Base-by-base conservation (phyloP, 139 green algal species). In the Picochlorum sp. region DNA sequence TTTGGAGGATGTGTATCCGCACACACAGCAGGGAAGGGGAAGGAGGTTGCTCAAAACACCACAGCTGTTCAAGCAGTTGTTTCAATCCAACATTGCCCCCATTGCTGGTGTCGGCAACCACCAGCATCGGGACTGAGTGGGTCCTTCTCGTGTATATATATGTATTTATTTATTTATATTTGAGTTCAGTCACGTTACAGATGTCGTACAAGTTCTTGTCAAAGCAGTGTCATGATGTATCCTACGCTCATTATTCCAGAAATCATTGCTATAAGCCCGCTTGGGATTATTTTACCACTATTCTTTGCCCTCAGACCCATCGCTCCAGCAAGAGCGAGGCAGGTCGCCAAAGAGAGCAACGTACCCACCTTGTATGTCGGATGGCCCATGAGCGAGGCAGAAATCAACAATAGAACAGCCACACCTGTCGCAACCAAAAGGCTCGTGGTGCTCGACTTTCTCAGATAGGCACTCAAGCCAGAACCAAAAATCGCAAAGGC, bases 1-100 rank as follows among this genome's bases (percentile, higher is more conserved):
- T 67, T 60, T 98, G 51, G 92, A 98, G 72, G 94, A 98, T 68
- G 92, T 99, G 38, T 98, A 98, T 66, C 94, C 94, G 2, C 75
- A 80, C 23, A 97, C 37, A 13, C 15, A 44, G 10, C 26, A 44
- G 18, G 34, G 37, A 4, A 66, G 60, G 13, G 60, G 60, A 45
- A 54, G 60, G 9, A 66, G 60, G 20, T 45, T 66, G 14, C 57
- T 66, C 15, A 66, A 66, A 14, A 66, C 60, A 44, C 60, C 60
- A 18, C 20, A 20, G 4, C 4, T 54, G 8, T 23, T 65, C 13
- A 65, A 14, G 23, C 20, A 23, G 4, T 54, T 65, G 21, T 65
- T 65, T 11, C 58, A 23, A 21, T 11, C 6, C 34, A 41, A 41
- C 8, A 41, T 8, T 11, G 34, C 34, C 2, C 34, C 23, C 50